Base-by-base conservation (phyloP, 495 filamentous ascomycete species). In the Tuber umbilicatum region DNA sequence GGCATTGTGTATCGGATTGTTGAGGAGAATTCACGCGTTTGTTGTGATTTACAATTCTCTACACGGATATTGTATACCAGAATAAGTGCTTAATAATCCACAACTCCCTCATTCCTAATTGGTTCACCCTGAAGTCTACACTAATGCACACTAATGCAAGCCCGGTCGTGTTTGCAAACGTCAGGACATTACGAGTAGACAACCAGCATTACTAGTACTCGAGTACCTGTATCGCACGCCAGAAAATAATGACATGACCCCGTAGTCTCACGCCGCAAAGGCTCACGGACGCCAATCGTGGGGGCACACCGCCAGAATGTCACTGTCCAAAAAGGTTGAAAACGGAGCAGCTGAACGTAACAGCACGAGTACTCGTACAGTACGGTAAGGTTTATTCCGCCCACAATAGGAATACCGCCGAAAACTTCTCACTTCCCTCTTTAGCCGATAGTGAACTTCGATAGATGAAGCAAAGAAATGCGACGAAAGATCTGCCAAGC, bases 381-480 rank as follows among this genome's bases (percentile, higher is more conserved):
- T 60, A 2, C 50, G 50, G 55, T 64, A 64, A 35, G 55, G 27
- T 64, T 17, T 35, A 35, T 64, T 64, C 55, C 35, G 27, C 27
- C 27, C 5, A 64, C 27, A 35, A 27, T 19, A 31, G 55, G 35
- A 64, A 17, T 12, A 35, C 55, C 5, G 14, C 55, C 19, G 55
- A 35, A 64, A 64, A 17, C 12, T 35, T 64, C 55, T 17, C 55
- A 35, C 55, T 64, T 31, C 38, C 38, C 55, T 73, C 60, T 78
- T 77, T 78, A 78, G 72, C 77, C 77, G 75, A 70, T 55, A 78
- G 27, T 64, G 64, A 67, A 37, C 47, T 73, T 70, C 64, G 71
- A 73, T 55, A 42, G 70, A 68, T 39, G 74, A 73, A 50, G 70
- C 14, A 40, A 73, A 45, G 35, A 68, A 74, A 74, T 43, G 75